Conservation (phyloP, 164 flowering plant genomes). For the Nymphaea thermarum region DNA sequence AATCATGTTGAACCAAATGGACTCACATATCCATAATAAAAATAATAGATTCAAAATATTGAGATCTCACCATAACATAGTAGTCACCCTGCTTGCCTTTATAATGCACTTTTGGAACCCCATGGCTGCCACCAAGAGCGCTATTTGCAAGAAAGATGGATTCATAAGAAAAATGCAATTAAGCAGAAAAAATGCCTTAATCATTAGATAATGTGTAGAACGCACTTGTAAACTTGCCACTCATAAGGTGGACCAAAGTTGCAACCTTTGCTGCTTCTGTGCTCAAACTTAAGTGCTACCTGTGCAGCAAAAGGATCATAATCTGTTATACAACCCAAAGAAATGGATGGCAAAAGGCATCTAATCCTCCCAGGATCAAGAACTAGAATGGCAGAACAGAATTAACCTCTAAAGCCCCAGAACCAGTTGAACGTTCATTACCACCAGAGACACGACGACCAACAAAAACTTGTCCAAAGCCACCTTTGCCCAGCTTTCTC, state of each 20-base stretch:
- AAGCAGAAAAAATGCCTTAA: neutral
- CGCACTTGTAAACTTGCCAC: slow-evolving; percentile 93
- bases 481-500: slow-evolving; percentile 92
- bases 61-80: slow-evolving; percentile 65
- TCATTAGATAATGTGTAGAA: neutral
- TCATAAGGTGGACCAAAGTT: slow-evolving; percentile 89
- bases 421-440: slow-evolving; percentile 46
- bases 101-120: slow-evolving; percentile 78
- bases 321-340: neutral
- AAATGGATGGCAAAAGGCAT: neutral
- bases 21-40: neutral
- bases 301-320: slow-evolving; percentile 6
- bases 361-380: neutral
- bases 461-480: slow-evolving; percentile 96
- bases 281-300: slow-evolving; percentile 93
- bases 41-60: neutral
- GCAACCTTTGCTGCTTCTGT: slow-evolving; percentile 85
- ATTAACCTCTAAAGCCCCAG: slow-evolving; percentile 59
- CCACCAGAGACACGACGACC: slow-evolving; percentile 82
- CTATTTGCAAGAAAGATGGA: slow-evolving; percentile 12
- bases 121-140: slow-evolving; percentile 77
- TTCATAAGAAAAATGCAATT: neutral
- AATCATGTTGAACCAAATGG: neutral
- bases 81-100: slow-evolving; percentile 89
- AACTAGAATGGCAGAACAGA: neutral